phyloP scores from a whole-genome alignment of 2,329 filamentous ascomycete species.

The Hyphodiscus sp. region DNA sequence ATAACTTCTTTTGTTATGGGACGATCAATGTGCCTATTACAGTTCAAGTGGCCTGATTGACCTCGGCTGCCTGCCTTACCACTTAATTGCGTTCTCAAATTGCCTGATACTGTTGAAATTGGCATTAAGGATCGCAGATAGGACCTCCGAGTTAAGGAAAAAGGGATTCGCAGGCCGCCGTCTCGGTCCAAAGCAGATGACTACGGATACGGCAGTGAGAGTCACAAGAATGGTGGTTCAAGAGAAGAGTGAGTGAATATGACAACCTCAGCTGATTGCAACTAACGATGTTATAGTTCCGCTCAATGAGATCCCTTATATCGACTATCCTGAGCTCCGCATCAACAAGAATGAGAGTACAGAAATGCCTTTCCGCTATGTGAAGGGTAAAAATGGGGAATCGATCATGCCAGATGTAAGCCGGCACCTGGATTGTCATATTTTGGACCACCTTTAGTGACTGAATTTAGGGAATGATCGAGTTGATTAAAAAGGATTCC shows the following conservation, averaged over 20 bases:
- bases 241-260: conserved; percentile 59
- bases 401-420: conserved; percentile 88
- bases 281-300: conserved; percentile 48
- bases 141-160: conserved; percentile 89
- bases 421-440: conserved; percentile 4
- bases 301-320: conserved; percentile 70
- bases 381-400: conserved; percentile 64
- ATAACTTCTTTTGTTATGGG: neutral
- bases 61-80: neutral
- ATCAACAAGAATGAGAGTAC: conserved; percentile 91
- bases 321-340: conserved; percentile 84
- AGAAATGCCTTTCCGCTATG: conserved; percentile 97
- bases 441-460: neutral
- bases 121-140: conserved; percentile 49
- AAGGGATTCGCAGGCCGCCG: conserved; percentile 87
- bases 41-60: neutral
- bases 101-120: neutral
- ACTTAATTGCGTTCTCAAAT: neutral
- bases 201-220: conserved; percentile 91
- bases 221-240: conserved; percentile 88
- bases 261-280: neutral
- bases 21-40: neutral
- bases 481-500: conserved; percentile 86
- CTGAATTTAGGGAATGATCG: conserved; percentile 68
- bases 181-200: conserved; percentile 93